Evolutionary conservation across 192 early-diverging fungal species (phyloP), one percentile per base, ranked within the genome.

Genomic region (Phlyctochytrium planicorne): DNA sequence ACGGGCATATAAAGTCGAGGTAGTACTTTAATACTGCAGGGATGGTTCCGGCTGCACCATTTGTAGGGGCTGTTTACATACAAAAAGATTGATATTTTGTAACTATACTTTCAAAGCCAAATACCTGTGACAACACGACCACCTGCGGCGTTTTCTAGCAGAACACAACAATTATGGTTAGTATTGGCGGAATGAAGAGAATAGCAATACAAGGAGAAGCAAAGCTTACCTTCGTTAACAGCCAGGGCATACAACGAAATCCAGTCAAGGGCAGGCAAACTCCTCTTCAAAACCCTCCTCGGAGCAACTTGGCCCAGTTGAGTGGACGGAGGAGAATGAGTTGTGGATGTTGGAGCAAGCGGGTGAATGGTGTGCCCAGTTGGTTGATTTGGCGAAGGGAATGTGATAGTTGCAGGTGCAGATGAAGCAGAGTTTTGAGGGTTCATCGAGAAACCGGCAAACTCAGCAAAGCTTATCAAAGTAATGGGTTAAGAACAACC

Each of bases 21-120:
- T 96, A 93, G 76, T 95, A 98, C 75, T 96, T 98, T 24, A 98
- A 82, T 2, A 96, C 94, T 1, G 94, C 88, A 3, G 95, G 95
- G 67, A 98, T 95, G 2, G 91, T 91, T 33, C 95, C 95, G 2
- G 94, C 94, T 20, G 95, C 92, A 2, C 95, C 95, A 75, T 98
- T 98, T 3, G 95, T 98, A 6, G 95, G 95, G 1, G 95, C 94
- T 4, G 95, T 95, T 0, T 94, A 93, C 92, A 90, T 47, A 30
- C 63, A 37, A 52, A 52, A 65, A 59, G 90, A 88, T 6, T 87
- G 82, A 3, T 89, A 90, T 68, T 93, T 92, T 78, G 90, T 1
- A 25, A 0, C 55, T 47, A 63, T 40, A 0, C 1, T 17, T 50
- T 40, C 23, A 65, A 63, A 63, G 2, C 59, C 2, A 30, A 34